Evolutionary conservation across 805 yeast species (phyloP).

Genomic region (Ogataea angusta): DNA sequence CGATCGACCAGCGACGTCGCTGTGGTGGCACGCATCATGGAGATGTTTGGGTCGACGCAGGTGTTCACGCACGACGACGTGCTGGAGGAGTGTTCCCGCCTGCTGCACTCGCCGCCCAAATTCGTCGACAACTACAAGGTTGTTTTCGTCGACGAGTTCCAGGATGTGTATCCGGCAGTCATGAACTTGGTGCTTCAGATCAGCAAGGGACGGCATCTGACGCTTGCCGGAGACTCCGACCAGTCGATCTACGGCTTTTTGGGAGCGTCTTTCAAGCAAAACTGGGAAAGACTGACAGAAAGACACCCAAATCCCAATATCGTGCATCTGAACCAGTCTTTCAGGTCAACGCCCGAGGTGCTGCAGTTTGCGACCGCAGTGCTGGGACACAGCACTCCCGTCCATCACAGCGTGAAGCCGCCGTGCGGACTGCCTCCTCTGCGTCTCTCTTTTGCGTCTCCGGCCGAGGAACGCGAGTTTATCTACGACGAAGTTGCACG

Average conservation of each 20-base stretch:
- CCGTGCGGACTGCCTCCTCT: conserved; percentile 22
- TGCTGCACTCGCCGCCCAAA: conserved; percentile 21
- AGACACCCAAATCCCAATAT: conserved; percentile 28
- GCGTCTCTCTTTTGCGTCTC: conserved; percentile 26
- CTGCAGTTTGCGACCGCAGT: conserved; percentile 39
- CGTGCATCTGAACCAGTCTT: conserved; percentile 44
- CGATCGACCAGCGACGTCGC: conserved; percentile 7
- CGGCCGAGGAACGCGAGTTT: conserved; percentile 40
- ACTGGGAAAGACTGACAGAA: conserved; percentile 22
- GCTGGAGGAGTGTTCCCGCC: conserved; percentile 19
- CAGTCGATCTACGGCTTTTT: conserved; percentile 69
- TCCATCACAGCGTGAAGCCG: conserved; percentile 19
- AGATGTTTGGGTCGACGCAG: conserved; percentile 18
- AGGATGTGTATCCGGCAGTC: conserved; percentile 58
- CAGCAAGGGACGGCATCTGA: conserved; percentile 45
- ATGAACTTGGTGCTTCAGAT: conserved; percentile 42
- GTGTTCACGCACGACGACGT: conserved; percentile 28
- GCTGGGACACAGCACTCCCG: conserved; percentile 17
- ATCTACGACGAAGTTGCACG: conserved; percentile 44
- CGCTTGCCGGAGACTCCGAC: conserved; percentile 68
- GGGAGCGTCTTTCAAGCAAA: conserved; percentile 40
- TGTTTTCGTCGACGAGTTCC: conserved; percentile 69
- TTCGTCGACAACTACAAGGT: conserved; percentile 31
- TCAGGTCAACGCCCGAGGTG: conserved; percentile 61
- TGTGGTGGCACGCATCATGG: conserved; percentile 12